phyloP scores from a whole-genome alignment of 2,329 filamentous ascomycete species.

The Fusarium poae region DNA sequence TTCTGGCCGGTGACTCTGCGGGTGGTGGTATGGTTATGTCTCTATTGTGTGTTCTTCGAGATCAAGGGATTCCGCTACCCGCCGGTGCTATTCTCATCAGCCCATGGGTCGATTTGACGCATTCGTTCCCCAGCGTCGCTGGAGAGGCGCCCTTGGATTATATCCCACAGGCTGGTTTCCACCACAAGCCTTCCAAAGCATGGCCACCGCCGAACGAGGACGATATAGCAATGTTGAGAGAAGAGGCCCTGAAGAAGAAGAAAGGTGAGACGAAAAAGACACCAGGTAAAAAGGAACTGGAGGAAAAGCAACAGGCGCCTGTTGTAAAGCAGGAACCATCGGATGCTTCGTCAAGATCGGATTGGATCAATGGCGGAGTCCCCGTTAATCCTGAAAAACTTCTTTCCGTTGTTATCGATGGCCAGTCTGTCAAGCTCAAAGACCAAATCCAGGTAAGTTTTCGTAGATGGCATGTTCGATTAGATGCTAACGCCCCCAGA shows the following conservation, averaged over 20 bases:
- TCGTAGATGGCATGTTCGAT: not conserved
- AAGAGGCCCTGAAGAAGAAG: slow-evolving; percentile 62
- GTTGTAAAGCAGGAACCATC: slow-evolving; percentile 48
- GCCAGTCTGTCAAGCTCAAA: slow-evolving; percentile 77
- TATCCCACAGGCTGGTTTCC: slow-evolving; percentile 87
- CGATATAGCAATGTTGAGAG: slow-evolving; percentile 70
- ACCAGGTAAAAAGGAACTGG: slow-evolving; percentile 41
- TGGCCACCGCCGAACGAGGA: slow-evolving; percentile 93
- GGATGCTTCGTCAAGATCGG: slow-evolving; percentile 39
- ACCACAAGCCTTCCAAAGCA: slow-evolving; percentile 87
- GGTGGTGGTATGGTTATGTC: slow-evolving; percentile 90
- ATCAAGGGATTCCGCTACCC: slow-evolving; percentile 85
- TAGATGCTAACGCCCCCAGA: slow-evolving; percentile 57
- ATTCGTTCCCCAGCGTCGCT: slow-evolving; percentile 93
- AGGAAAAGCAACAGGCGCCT: slow-evolving; percentile 54
- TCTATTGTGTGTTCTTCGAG: slow-evolving; percentile 83
- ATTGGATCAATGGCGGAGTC: slow-evolving; percentile 49
- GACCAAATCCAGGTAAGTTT: slow-evolving; percentile 86
- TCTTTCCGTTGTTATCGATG: slow-evolving; percentile 78
- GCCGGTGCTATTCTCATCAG: slow-evolving; percentile 92
- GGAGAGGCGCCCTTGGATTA: slow-evolving; percentile 83
- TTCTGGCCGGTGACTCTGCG: slow-evolving; percentile 92
- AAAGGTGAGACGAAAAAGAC: slow-evolving; percentile 44
- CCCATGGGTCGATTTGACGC: slow-evolving; percentile 95
- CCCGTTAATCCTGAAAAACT: slow-evolving; percentile 51